These are phyloP conservation scores for Datisca glomerata DNA, from an alignment of 306 rosid species.

Conservation along the genomic window DNA sequence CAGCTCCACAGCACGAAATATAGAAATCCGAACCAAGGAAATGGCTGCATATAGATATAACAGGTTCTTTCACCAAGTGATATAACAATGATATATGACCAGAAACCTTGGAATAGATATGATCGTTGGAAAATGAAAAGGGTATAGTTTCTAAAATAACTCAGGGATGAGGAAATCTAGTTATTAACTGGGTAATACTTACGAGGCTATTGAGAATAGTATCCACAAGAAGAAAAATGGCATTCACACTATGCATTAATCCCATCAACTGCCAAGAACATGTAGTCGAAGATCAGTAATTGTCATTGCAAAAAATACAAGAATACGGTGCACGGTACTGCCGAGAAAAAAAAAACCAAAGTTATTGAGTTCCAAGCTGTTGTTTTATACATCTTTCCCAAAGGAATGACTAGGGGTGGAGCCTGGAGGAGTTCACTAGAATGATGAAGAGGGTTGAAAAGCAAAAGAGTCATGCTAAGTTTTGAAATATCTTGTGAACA, in stretches of 20 bases:
- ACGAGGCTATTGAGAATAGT: slow-evolving; percentile 64
- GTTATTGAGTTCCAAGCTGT: neutral
- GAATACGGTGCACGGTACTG: neutral
- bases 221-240: slow-evolving; percentile 53
- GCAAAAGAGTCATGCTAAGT: no score
- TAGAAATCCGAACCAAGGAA: slow-evolving; percentile 64
- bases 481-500: no score
- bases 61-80: neutral
- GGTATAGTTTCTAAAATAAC: no score
- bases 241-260: slow-evolving; percentile 62
- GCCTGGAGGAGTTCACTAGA: neutral
- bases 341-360: neutral
- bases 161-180: no score
- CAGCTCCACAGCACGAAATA: slow-evolving; percentile 72
- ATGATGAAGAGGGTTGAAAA: neutral
- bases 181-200: slow-evolving; percentile 25
- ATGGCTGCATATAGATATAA: slow-evolving; percentile 57
- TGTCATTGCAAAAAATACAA: neutral
- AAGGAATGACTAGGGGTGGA: neutral
- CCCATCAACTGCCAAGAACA: slow-evolving; percentile 54
- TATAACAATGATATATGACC: neutral
- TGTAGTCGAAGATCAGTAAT: neutral
- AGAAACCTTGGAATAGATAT: neutral
- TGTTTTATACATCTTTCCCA: neutral
- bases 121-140: neutral